Conservation (phyloP, 768 basidiomycete species). For the Pulveroboletus ravenelii region DNA sequence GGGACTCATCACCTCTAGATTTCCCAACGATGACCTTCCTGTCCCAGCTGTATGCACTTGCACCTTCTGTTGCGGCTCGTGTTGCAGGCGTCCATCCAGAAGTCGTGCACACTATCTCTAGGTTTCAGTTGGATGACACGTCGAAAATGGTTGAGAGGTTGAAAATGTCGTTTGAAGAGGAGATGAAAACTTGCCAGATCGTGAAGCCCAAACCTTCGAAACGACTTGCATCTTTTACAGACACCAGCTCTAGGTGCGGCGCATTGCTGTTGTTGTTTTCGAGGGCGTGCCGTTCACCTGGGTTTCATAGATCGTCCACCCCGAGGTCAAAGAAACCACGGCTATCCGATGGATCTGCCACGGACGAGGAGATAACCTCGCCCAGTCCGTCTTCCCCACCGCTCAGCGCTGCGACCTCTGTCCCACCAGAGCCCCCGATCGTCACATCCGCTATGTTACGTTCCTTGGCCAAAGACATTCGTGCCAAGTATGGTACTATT, state of each 20-base stretch:
- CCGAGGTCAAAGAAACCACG: constrained; percentile 40
- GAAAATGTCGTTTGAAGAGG: constrained; percentile 33
- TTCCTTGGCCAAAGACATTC: constrained; percentile 28
- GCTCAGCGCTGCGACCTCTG: constrained; percentile 43
- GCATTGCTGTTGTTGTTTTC: neutral
- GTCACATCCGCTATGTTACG: constrained; percentile 67
- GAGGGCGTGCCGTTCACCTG: neutral
- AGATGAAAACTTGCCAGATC: constrained; percentile 37
- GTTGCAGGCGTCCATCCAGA: constrained; percentile 8
- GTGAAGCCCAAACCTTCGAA: constrained; percentile 42
- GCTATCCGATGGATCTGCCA: constrained; percentile 31
- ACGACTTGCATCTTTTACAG: constrained; percentile 42
- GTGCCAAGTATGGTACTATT: constrained; percentile 27
- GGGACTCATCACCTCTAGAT: constrained; percentile 17
- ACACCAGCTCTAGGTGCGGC: constrained; percentile 39
- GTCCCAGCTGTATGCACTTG: constrained; percentile 44
- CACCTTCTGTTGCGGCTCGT: constrained; percentile 29
- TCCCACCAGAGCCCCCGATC: constrained; percentile 31
- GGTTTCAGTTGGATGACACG: constrained; percentile 21
- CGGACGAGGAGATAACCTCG: constrained; percentile 32
- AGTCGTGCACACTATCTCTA: constrained; percentile 9
- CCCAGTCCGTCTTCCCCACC: constrained; percentile 36
- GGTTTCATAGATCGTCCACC: constrained; percentile 20
- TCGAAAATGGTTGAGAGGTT: constrained; percentile 32
- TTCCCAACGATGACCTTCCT: constrained; percentile 42